Conservation (phyloP, 768 basidiomycete genomes). For the Tricholoma saponaceum region DNA sequence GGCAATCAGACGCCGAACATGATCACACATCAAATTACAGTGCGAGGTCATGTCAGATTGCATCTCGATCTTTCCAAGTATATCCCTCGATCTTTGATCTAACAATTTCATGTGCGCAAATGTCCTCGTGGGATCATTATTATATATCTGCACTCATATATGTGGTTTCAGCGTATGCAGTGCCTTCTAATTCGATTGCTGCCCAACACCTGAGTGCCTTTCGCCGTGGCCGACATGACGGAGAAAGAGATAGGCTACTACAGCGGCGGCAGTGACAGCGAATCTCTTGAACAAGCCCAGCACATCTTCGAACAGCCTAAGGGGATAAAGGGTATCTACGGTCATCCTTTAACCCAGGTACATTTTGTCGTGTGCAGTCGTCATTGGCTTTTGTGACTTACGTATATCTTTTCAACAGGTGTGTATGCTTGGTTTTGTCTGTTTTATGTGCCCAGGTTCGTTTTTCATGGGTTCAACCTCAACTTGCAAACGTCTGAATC, state of each 20-base stretch:
- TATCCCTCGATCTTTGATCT: too few relatives aligned
- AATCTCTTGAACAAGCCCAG: constrained; percentile 2
- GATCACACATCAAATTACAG: too few relatives aligned
- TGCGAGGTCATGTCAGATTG: too few relatives aligned
- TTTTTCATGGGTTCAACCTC: constrained; percentile 10
- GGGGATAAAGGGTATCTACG: constrained; percentile 18
- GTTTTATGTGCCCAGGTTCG: constrained; percentile 57
- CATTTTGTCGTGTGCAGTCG: not conserved
- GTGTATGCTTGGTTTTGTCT: constrained; percentile 63
- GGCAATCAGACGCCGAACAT: too few relatives aligned
- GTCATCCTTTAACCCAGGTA: constrained; percentile 22
- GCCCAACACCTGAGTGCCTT: constrained; percentile 3
- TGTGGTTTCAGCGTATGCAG: not conserved
- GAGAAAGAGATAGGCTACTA: constrained; percentile 17
- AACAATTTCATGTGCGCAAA: too few relatives aligned
- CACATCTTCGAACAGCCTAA: constrained; percentile 17
- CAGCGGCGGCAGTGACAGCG: constrained; percentile 11
- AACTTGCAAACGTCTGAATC: not conserved
- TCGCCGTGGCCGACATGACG: constrained; percentile 13
- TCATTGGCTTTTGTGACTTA: not conserved
- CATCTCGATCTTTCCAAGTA: too few relatives aligned
- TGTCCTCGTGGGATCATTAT: not conserved
- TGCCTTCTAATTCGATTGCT: not conserved
- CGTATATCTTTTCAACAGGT: constrained; percentile 24
- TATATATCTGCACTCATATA: not conserved